A percentile compares a stretch with the other conserved stretches of the same genome.
Conservation (phyloP, 805 yeast species). For the Yarrowia sp. region DNA sequence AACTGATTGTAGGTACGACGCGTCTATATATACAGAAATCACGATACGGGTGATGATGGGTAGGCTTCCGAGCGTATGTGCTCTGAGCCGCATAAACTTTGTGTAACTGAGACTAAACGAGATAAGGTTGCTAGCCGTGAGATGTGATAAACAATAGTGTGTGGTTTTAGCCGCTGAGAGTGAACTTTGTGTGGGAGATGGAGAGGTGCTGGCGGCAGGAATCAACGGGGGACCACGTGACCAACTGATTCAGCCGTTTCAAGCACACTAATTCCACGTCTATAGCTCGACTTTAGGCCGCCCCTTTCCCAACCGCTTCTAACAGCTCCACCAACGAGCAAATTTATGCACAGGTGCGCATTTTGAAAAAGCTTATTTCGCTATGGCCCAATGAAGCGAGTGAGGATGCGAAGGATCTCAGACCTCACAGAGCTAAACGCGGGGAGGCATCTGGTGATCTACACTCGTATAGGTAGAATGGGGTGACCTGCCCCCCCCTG, state of each 20-base stretch:
- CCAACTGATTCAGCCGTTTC: too few relatives aligned
- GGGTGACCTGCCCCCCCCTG: neutral
- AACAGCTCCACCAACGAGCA: conserved; percentile 30
- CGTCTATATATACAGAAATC: conserved; percentile 1
- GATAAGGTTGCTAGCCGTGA: conserved; percentile 21
- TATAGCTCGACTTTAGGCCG: neutral
- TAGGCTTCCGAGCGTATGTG: conserved; percentile 18
- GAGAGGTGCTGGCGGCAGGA: neutral
- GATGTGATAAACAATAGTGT: conserved; percentile 10
- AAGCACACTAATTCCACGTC: neutral
- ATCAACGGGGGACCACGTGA: neutral
- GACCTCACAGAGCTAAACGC: neutral
- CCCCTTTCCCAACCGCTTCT: neutral
- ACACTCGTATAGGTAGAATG: neutral
- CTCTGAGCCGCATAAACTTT: conserved; percentile 14
- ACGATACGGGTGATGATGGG: neutral
- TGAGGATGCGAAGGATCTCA: neutral
- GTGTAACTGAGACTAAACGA: neutral
- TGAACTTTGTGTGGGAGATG: neutral
- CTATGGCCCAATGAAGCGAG: neutral
- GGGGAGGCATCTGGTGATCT: neutral
- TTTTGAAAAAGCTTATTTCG: conserved; percentile 18
- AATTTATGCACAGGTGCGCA: conserved; percentile 37
- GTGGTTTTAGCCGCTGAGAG: neutral
- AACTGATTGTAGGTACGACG: too few relatives aligned